These are phyloP conservation scores for Heritiera fomes DNA, from an alignment of 345 rosid genomes.

Conservation along the genomic window DNA sequence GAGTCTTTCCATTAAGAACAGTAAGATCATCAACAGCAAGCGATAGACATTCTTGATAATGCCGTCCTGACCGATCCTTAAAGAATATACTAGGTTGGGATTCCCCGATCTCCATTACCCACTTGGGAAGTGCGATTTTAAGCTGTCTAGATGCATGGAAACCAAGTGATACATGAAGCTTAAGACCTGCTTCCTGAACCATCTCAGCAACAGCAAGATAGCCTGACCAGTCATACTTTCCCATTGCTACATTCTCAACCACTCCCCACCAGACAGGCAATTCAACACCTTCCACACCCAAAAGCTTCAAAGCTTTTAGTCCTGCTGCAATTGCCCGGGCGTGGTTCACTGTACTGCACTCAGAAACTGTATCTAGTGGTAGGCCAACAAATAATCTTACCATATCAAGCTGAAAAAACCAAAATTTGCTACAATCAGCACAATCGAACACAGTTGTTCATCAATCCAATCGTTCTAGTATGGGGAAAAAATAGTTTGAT, in stretches of 20 bases:
- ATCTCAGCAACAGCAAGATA: constrained; percentile 79
- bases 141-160: constrained; percentile 57
- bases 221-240: constrained; percentile 81
- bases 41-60: constrained; percentile 65
- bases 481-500: not conserved
- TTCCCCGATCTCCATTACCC: constrained; percentile 68
- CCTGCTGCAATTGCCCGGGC: constrained; percentile 76
- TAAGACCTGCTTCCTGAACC: constrained; percentile 70
- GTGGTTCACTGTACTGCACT: constrained; percentile 59
- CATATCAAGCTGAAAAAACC: constrained; percentile 48
- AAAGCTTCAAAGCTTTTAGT: constrained; percentile 76
- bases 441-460: not conserved
- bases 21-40: constrained; percentile 77
- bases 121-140: constrained; percentile 63
- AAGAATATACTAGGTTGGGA: constrained; percentile 54
- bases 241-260: constrained; percentile 81
- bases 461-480: not conserved
- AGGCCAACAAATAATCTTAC: constrained; percentile 76
- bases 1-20: constrained; percentile 72
- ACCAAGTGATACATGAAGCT: constrained; percentile 76
- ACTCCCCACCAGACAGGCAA: constrained; percentile 93
- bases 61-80: constrained; percentile 54
- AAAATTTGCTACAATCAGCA: not conserved
- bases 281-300: constrained; percentile 92
- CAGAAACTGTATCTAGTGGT: constrained; percentile 78